Conservation (phyloP, 352 stramenopile species). For the Thraustochytrium striatum region DNA sequence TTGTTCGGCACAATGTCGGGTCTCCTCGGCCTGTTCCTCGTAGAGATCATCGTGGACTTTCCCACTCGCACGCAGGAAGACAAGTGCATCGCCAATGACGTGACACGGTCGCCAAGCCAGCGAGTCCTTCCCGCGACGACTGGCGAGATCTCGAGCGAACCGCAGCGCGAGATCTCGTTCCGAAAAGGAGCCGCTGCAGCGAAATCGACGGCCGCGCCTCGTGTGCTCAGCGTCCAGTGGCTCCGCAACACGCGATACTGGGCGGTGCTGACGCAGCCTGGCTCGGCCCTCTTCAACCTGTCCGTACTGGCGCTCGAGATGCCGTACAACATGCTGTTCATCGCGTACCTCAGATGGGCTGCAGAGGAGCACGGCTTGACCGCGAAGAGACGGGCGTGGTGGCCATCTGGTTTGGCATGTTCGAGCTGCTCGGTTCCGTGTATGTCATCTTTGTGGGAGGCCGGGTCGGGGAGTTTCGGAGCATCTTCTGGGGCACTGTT, state of each 20-base stretch:
- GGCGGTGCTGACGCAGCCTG: neutral
- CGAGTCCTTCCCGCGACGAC: neutral
- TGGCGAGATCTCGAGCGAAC: neutral
- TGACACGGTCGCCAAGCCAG: too few relatives aligned
- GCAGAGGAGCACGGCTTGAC: neutral
- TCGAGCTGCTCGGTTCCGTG: neutral
- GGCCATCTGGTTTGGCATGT: conserved; percentile 7
- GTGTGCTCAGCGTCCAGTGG: neutral
- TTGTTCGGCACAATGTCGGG: neutral
- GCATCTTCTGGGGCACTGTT: too few relatives aligned
- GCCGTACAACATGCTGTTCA: conserved; percentile 27
- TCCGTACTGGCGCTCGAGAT: neutral
- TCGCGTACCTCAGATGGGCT: conserved; percentile 14
- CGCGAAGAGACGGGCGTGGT: neutral
- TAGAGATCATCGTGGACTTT: conserved; percentile 15
- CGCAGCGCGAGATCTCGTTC: too few relatives aligned
- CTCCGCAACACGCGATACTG: neutral
- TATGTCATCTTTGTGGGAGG: conserved; percentile 10
- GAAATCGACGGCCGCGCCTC: neutral
- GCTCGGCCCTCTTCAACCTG: conserved; percentile 26
- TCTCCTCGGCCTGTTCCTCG: neutral
- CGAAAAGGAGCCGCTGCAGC: too few relatives aligned
- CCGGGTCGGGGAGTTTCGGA: neutral
- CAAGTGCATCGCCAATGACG: neutral
- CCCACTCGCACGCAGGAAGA: too few relatives aligned